phyloP scores from a whole-genome alignment of 2,329 filamentous ascomycete genomes.

The Trichoderma afroharzianum region DNA sequence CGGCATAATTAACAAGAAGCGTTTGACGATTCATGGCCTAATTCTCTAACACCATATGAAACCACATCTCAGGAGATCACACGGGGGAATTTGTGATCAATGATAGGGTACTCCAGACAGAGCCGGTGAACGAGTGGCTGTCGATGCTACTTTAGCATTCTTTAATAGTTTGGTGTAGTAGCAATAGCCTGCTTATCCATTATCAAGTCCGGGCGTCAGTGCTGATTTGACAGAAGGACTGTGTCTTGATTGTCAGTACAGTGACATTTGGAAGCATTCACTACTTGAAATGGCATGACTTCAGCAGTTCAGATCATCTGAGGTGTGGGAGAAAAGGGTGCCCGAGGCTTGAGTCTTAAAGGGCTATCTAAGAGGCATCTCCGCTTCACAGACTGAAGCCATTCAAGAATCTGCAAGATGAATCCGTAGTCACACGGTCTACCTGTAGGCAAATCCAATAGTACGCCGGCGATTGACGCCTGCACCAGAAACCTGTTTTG shows the following conservation, averaged over 20 bases:
- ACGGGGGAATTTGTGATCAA: not conserved
- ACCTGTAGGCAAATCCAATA: not conserved
- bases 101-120: not conserved
- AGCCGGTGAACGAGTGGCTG: not conserved
- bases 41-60: not conserved
- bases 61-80: not conserved
- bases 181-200: not conserved
- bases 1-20: not conserved
- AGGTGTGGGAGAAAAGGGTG: not conserved
- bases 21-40: not conserved
- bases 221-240: not conserved
- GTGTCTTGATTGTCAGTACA: not conserved
- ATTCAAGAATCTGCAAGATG: not conserved
- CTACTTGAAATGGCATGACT: not conserved
- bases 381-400: not conserved
- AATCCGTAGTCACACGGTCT: not conserved
- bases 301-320: not conserved
- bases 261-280: not conserved
- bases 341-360: not conserved
- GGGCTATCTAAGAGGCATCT: not conserved
- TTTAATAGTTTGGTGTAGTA: not conserved
- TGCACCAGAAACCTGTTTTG: not conserved
- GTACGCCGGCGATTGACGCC: not conserved
- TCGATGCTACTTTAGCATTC: slow-evolving; percentile 2
- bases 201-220: not conserved